Base-by-base conservation (phyloP, 176 grass and related monocot genomes). In the Puya raimondii region DNA sequence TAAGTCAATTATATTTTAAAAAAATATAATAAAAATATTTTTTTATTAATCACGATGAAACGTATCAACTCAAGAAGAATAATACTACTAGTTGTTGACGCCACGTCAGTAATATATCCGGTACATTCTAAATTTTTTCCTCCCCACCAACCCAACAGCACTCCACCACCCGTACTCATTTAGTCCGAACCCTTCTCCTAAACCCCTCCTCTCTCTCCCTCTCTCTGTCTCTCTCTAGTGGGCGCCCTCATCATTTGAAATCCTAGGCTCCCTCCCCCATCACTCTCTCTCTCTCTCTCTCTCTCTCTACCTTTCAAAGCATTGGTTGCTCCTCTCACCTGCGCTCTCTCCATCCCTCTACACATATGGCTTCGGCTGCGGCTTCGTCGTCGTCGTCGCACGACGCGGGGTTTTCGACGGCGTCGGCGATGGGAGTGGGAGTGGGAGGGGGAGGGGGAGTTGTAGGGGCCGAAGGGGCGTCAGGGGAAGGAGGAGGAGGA, bases 351-450 rank as follows among this genome's bases (percentile, higher is more conserved):
- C 56, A 8, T 61, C 14, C 10, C 56, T 61, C 56, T 10, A 1
- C 56, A 10, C 6, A 5, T 42, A 61, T 61, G 56, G 53, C 53
- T 13, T 13, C 53, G 64, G 65, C 65, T 16, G 33, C 65, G 65
- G 65, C 65, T 49, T 67, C 65, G 29, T 81, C 84, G 48, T 75
- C 80, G 63, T 78, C 72, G 67, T 67, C 83, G 33, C 33, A 42
- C 73, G 79, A 71, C 54, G 74, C 85, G 13, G 80, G 72, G 68
- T 71, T 82, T 57, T 84, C 80, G 29, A 90, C 85, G 76, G n/a
- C 33, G 72, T 87, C 90, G 75, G 21, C 82, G 20, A 78, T 47
- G 67, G 70, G 72, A 47, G 75, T 16, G 73, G 63, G 65, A n/a
- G 59, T 9, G 12, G 66, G 75, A 2, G 74, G 86, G 64, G 11